A percentile compares a stretch with the other conserved stretches of the same genome.
Evolutionary conservation across 805 yeast species (phyloP).

Genomic region (Metschnikowia aberdeeniae): DNA sequence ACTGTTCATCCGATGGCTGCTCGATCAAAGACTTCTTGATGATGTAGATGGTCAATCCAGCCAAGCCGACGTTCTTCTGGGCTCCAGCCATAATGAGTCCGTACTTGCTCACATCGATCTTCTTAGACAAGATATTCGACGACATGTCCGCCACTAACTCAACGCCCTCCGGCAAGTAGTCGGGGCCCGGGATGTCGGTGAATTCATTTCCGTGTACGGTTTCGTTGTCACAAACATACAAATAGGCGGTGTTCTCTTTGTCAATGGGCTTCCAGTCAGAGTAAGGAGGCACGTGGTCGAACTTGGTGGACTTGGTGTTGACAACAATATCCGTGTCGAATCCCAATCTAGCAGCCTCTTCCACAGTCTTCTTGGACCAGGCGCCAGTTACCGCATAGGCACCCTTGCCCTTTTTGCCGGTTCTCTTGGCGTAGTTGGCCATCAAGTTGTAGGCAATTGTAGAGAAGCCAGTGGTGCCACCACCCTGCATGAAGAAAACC

Average conservation of each 20-base stretch:
- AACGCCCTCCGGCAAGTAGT: slow-evolving; percentile 57
- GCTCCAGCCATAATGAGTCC: slow-evolving; percentile 97
- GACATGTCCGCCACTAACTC: slow-evolving; percentile 94
- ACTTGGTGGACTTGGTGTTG: slow-evolving; percentile 59
- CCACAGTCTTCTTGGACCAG: slow-evolving; percentile 87
- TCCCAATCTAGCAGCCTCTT: slow-evolving; percentile 85
- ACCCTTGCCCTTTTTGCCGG: slow-evolving; percentile 73
- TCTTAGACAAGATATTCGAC: slow-evolving; percentile 81
- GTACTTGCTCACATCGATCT: slow-evolving; percentile 75
- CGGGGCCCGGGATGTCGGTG: slow-evolving; percentile 45
- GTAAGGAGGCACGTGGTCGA: slow-evolving; percentile 60
- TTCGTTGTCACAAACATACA: slow-evolving; percentile 94
- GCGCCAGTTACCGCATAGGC: slow-evolving; percentile 89
- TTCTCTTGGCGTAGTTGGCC: slow-evolving; percentile 67
- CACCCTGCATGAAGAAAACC: slow-evolving; percentile 94
- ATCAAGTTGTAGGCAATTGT: slow-evolving; percentile 77
- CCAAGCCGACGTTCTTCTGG: slow-evolving; percentile 95
- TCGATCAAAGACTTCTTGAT: slow-evolving; percentile 76
- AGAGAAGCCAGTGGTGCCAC: slow-evolving; percentile 95
- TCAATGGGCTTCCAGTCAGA: slow-evolving; percentile 58
- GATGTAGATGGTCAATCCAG: slow-evolving; percentile 90
- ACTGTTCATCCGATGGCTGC: slow-evolving; percentile 58
- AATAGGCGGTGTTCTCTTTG: slow-evolving; percentile 69
- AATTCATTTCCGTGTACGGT: slow-evolving; percentile 95
- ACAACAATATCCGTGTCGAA: slow-evolving; percentile 65